Evolutionary conservation across 495 filamentous ascomycete genomes (phyloP), one percentile per base, ranked within the genome.

Genomic region (Podospora sp.): DNA sequence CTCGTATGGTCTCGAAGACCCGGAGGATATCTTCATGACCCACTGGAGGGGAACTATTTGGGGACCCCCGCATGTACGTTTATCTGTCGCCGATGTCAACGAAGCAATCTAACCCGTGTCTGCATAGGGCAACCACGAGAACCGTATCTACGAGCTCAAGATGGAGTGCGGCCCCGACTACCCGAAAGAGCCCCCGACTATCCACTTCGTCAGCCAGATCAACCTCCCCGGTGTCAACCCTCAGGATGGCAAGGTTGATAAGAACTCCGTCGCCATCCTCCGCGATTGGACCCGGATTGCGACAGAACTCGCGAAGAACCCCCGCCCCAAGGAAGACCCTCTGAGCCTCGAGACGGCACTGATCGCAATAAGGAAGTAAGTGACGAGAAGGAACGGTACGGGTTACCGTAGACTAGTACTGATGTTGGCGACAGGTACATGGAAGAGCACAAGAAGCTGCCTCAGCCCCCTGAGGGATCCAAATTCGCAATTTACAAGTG

Each of bases 1-100:
- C 84, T 98, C 95, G 4, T 98, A 97, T 71, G 95, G 95, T 72
- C 88, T 98, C 51, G 92, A 92, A 62, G 92, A 98, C 79, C 92
- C 92, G 26, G 94, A 97, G 74, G 95, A 99, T 73, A 86, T 97
- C 72, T 88, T 94, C 80, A 97, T 99, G 94, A 92, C 92, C 67
- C 92, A 97, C 86, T 99, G 95, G 95, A 96, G 96, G 70, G 95
- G 93, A 60, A 98, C 95, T 0, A 97, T 99, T 70, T 88, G 97
- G 58, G 95, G 95, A 0, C 95, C 95, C 71, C 95, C 96, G 72
- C 96, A 99, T 77, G 95, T 97, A 82, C 18, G 67, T 49, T 26
- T 63, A 3, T 33, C n/a, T 16, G 24, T 25, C 6, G 18, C n/a
- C 29, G 14, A 9, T 20, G 0, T 20, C 18, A 18, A 50, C 49